These are phyloP conservation scores for Antarctomyces pellizariae DNA, from an alignment of 495 filamentous ascomycete genomes.

Conservation along the genomic window DNA sequence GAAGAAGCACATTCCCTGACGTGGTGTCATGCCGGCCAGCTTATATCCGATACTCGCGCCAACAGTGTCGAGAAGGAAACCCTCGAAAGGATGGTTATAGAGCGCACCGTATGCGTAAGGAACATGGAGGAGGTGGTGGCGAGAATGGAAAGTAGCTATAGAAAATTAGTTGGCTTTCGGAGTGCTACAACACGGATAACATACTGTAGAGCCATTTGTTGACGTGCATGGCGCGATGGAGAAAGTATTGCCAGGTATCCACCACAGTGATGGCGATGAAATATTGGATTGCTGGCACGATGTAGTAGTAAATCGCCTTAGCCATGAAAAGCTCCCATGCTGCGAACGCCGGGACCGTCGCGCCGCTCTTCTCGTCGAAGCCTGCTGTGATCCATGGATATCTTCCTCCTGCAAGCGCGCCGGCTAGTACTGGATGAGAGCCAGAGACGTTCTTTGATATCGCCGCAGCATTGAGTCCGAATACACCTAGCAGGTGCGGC, in stretches of 20 bases:
- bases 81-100: slow-evolving; percentile 88
- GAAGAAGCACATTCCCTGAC: slow-evolving; percentile 72
- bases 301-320: slow-evolving; percentile 51
- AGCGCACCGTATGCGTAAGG: slow-evolving; percentile 93
- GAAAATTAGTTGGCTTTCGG: slow-evolving; percentile 6
- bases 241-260: slow-evolving; percentile 95
- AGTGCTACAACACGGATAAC: slow-evolving; percentile 1
- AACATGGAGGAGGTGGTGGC: slow-evolving; percentile 88
- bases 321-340: slow-evolving; percentile 57
- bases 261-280: slow-evolving; percentile 44
- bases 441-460: slow-evolving; percentile 30
- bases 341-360: slow-evolving; percentile 28
- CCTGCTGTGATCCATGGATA: slow-evolving; percentile 34
- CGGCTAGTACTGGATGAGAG: slow-evolving; percentile 40
- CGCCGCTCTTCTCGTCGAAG: slow-evolving; percentile 20
- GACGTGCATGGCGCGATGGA: slow-evolving; percentile 82
- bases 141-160: slow-evolving; percentile 66
- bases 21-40: slow-evolving; percentile 45
- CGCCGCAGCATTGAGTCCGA: slow-evolving; percentile 31
- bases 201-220: slow-evolving; percentile 90
- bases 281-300: slow-evolving; percentile 57
- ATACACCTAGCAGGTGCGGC: slow-evolving; percentile 28
- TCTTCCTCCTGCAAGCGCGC: slow-evolving; percentile 43
- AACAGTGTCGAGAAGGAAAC: slow-evolving; percentile 75
- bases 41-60: slow-evolving; percentile 69